A percentile compares a stretch with the other conserved stretches of the same genome.
These are phyloP conservation scores for Hemerocallis citrina DNA, from an alignment of 106 monocot species.

Conservation along the genomic window DNA sequence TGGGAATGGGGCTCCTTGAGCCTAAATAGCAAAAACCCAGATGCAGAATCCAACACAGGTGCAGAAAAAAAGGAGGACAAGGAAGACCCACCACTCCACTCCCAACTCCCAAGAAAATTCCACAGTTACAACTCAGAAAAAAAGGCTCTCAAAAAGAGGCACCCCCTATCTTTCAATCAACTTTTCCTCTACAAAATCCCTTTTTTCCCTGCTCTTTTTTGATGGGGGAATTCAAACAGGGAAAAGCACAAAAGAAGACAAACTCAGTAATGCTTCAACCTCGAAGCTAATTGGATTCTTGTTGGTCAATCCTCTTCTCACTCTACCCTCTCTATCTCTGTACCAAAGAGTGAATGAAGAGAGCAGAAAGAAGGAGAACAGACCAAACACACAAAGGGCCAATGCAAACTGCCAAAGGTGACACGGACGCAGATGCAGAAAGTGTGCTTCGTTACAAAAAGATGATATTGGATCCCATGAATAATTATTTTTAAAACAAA, in stretches of 20 bases:
- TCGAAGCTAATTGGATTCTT: conserved; percentile 6
- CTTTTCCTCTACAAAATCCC: neutral
- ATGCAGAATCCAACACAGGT: conserved; percentile 23
- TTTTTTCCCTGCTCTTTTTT: too few species aligned
- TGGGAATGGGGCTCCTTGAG: neutral
- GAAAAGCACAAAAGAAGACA: conserved; percentile 2
- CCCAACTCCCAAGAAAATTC: neutral
- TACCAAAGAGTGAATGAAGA: neutral
- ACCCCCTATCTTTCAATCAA: neutral
- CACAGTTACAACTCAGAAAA: neutral
- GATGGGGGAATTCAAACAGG: too few species aligned
- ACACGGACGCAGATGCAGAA: conserved; percentile 13
- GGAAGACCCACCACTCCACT: neutral
- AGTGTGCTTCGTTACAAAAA: too few species aligned
- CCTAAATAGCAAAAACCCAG: conserved; percentile 16
- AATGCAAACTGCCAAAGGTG: conserved; percentile 37
- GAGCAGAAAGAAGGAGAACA: neutral
- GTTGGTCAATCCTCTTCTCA: too few species aligned
- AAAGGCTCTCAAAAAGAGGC: too few species aligned
- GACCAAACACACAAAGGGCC: conserved; percentile 26
- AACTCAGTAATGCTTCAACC: neutral
- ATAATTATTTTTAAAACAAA: too few species aligned
- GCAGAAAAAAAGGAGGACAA: neutral
- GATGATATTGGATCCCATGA: too few species aligned
- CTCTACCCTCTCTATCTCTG: neutral